Evolutionary conservation across 768 basidiomycete species (phyloP).

Genomic region (Daedalea quercina): DNA sequence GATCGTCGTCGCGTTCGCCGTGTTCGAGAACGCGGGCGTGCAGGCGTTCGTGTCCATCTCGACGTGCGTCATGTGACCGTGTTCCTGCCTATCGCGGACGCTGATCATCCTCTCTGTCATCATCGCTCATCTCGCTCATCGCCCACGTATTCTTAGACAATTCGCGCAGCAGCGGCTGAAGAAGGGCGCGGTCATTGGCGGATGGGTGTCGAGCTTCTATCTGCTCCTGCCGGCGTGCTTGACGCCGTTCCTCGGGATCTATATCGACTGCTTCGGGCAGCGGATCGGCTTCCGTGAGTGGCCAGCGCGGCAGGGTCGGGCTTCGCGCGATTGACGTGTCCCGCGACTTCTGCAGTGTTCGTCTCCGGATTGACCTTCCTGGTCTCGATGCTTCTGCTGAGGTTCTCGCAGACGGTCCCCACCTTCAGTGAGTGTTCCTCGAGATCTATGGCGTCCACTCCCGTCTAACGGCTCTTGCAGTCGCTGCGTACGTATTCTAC

Average conservation of each 20-base stretch:
- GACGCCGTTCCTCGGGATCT: constrained; percentile 35
- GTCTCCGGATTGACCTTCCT: constrained; percentile 33
- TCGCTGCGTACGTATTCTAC: constrained; percentile 37
- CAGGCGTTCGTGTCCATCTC: constrained; percentile 38
- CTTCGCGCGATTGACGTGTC: not conserved
- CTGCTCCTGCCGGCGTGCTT: constrained; percentile 32
- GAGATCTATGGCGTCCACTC: not conserved
- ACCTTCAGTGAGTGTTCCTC: constrained; percentile 25
- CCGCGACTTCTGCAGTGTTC: constrained; percentile 24
- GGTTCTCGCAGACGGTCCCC: constrained; percentile 31
- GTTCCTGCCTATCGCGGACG: not conserved
- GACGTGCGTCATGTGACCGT: constrained; percentile 22
- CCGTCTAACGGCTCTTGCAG: constrained; percentile 10
- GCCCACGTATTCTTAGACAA: constrained; percentile 24
- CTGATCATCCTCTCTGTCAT: not conserved
- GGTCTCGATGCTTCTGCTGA: constrained; percentile 34
- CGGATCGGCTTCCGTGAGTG: constrained; percentile 32
- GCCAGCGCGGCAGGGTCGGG: not conserved
- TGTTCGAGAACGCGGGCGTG: constrained; percentile 38
- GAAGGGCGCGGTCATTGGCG: constrained; percentile 37
- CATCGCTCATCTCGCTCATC: too few species aligned
- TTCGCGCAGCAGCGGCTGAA: constrained; percentile 35
- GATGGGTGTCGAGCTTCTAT: constrained; percentile 39
- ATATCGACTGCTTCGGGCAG: constrained; percentile 33
- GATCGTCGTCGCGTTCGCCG: constrained; percentile 33